Base-by-base conservation (phyloP, 331 rosid species). In the Prunus yedoensis region DNA sequence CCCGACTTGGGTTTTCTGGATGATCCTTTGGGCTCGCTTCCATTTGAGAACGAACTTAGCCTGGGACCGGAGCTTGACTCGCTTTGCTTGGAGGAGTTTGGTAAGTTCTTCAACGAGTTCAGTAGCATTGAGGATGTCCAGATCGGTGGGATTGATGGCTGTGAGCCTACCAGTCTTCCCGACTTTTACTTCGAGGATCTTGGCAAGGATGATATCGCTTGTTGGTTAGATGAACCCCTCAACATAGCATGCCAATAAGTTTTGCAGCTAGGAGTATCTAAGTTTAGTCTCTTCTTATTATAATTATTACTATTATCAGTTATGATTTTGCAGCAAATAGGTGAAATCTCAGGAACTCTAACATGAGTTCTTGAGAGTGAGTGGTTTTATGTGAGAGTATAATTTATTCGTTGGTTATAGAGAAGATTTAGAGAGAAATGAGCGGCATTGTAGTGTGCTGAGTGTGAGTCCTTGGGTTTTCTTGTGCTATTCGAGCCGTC, bases 401-500 rank as follows among this genome's bases (percentile, higher is more conserved):
- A 60, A 20, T 78, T 74, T 4, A 4, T 74, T 71, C 69, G 65
- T 82, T 74, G 74, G 68, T 20, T 62, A 61, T 54, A 75, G 70
- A 72, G 17, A 76, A 82, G 78, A 32, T 41, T 70, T 2, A 17
- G 25, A 11, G 66, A 68, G 62, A 56, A 11, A 60, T 61, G 71
- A 57, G 75, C 66, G 8, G 5, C 27, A 15, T 45, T 5, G 35
- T n/a, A 18, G 35, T 41, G 77, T 64, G 47, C 46, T 45, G 0
- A 8, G 75, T 73, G 69, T 56, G 52, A 56, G 30, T 53, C 84
- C 75, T 74, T 75, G 91, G 86, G 85, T 91, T 91, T 89, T 87
- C 74, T 73, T 82, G 91, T 68, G 92, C 91, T 89, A 23, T 72
- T 70, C 70, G 85, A 91, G 97, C 96, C 84, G 83, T 89, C 97